Conservation (phyloP, 768 basidiomycete genomes). For the Favolaschia claudopus region DNA sequence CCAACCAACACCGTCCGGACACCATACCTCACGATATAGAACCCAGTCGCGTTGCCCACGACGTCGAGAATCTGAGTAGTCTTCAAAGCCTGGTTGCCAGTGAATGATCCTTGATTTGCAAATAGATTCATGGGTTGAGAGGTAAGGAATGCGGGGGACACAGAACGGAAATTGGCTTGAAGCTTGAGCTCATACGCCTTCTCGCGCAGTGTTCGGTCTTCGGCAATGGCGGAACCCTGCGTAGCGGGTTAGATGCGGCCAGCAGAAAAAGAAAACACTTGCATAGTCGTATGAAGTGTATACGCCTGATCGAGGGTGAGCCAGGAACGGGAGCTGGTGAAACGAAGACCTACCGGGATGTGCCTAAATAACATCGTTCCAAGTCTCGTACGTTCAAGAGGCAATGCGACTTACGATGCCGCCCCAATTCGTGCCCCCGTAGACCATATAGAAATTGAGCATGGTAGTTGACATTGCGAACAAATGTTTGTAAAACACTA, state of each 20-base stretch:
- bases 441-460: slow-evolving; percentile 60
- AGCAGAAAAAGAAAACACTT: slow-evolving; percentile 10
- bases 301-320: slow-evolving; percentile 36
- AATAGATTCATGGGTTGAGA: slow-evolving; percentile 51
- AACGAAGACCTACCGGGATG: slow-evolving; percentile 39
- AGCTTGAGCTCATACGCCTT: slow-evolving; percentile 63
- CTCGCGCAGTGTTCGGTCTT: slow-evolving; percentile 59
- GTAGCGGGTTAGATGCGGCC: not conserved
- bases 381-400: too few relatives aligned
- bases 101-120: slow-evolving; percentile 52
- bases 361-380: too few relatives aligned
- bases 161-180: slow-evolving; percentile 58
- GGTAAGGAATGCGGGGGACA: slow-evolving; percentile 58
- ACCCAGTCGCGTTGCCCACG: slow-evolving; percentile 55
- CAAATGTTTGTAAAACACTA: slow-evolving; percentile 58
- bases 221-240: slow-evolving; percentile 58
- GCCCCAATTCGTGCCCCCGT: slow-evolving; percentile 59
- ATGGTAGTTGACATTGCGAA: slow-evolving; percentile 56
- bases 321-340: not conserved
- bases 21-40: slow-evolving; percentile 52
- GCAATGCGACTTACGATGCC: too few relatives aligned
- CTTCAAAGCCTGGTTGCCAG: slow-evolving; percentile 54
- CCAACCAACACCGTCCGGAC: not conserved
- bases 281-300: slow-evolving; percentile 57
- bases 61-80: slow-evolving; percentile 58